These are phyloP conservation scores for Cryptococcus sp. DNA, from an alignment of 1,284 basidiomycete genomes.

Conservation along the genomic window DNA sequence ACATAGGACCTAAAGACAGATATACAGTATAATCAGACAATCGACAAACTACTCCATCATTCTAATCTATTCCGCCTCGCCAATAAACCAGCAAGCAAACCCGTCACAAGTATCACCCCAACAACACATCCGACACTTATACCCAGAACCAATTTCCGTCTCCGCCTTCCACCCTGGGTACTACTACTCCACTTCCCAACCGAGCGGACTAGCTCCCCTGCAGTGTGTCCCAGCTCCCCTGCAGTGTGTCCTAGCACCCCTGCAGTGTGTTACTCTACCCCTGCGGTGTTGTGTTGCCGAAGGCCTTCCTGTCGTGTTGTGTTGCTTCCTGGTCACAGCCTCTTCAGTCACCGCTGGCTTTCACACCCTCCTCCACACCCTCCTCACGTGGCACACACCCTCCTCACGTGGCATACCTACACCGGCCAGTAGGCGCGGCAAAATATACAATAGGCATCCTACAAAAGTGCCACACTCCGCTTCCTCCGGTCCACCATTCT, in stretches of 20 bases:
- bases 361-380: neutral
- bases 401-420: no score
- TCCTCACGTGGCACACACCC: no score
- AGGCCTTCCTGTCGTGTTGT: no score
- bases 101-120: slow-evolving; percentile 20
- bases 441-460: no score
- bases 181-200: neutral
- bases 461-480: no score
- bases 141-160: slow-evolving; percentile 6
- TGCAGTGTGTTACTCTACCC: no score
- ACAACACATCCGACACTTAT: slow-evolving; percentile 10
- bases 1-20: neutral
- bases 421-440: no score
- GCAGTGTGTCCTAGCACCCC: neutral
- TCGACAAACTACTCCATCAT: neutral
- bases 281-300: no score
- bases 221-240: slow-evolving; percentile 1
- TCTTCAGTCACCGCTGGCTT: no score
- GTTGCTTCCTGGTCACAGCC: no score
- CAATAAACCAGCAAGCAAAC: slow-evolving; percentile 26
- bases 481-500: no score
- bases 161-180: neutral
- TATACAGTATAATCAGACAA: neutral
- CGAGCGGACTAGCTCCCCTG: slow-evolving; percentile 1
- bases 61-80: slow-evolving; percentile 4